phyloP scores from a whole-genome alignment of 129 eudicot species.

The Saussurea involucrata region DNA sequence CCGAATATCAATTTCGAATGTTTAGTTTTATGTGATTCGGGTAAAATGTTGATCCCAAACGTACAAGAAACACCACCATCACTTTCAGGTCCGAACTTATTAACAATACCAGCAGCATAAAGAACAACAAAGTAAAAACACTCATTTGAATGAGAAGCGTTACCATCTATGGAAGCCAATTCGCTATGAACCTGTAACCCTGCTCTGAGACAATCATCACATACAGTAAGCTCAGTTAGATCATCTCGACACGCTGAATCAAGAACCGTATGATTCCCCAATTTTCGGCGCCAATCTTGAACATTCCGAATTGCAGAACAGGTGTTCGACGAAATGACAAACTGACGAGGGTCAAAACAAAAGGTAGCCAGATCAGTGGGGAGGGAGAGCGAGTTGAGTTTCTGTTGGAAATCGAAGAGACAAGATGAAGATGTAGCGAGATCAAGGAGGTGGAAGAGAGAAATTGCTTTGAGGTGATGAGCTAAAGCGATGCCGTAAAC shows the following conservation, averaged over 20 bases:
- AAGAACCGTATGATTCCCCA: conserved; percentile 50
- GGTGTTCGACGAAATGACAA: conserved; percentile 48
- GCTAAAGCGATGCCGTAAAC: conserved; percentile 60
- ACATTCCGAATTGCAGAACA: conserved; percentile 60
- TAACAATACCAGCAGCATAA: conserved; percentile 83
- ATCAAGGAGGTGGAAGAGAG: conserved; percentile 47
- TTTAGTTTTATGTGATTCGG: conserved; percentile 18
- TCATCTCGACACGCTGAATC: conserved; percentile 56
- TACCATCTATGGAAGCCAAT: conserved; percentile 61
- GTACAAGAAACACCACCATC: conserved; percentile 51
- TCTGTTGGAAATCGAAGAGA: conserved; percentile 50
- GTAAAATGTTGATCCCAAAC: conserved; percentile 32
- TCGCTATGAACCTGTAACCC: conserved; percentile 53
- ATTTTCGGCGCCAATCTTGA: conserved; percentile 54
- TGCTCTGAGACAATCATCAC: conserved; percentile 72
- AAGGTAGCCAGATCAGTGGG: conserved; percentile 41
- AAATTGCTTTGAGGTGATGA: conserved; percentile 40
- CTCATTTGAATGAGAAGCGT: conserved; percentile 49
- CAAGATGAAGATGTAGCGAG: conserved; percentile 52
- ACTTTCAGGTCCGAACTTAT: conserved; percentile 67
- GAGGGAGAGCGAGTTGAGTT: conserved; percentile 37
- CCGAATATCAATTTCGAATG: conserved; percentile 41
- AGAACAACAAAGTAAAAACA: conserved; percentile 71
- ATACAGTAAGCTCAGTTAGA: conserved; percentile 56
- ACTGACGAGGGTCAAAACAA: conserved; percentile 68